These are phyloP conservation scores for Cladochytrium replicatum DNA, from an alignment of 192 early-diverging fungal species.

Conservation along the genomic window DNA sequence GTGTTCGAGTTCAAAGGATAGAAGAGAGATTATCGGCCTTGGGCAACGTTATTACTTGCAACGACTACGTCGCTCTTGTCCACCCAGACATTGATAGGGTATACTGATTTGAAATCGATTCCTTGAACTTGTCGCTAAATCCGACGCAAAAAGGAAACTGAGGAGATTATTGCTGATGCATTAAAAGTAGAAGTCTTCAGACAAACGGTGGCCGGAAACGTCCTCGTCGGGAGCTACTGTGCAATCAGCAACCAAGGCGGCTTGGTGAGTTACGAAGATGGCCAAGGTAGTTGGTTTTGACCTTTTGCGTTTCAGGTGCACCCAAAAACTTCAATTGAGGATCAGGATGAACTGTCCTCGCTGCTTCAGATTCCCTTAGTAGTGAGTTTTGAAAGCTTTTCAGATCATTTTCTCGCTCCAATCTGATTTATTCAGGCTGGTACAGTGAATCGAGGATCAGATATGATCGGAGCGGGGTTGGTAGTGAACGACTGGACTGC, in stretches of 20 bases:
- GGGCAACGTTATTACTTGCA: slow-evolving; percentile 98
- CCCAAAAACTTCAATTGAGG: slow-evolving; percentile 88
- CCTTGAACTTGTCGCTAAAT: too few relatives aligned
- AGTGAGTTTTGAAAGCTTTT: too few relatives aligned
- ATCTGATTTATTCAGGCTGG: slow-evolving; percentile 55
- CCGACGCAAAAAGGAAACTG: too few relatives aligned
- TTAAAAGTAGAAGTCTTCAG: slow-evolving; percentile 96
- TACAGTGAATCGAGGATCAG: slow-evolving; percentile 96
- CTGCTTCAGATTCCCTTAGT: slow-evolving; percentile 94
- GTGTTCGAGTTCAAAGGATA: slow-evolving; percentile 86
- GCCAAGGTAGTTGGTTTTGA: too few relatives aligned
- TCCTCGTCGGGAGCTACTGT: slow-evolving; percentile 91
- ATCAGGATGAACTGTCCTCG: slow-evolving; percentile 95
- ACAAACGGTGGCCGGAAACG: slow-evolving; percentile 96
- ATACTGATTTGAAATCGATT: too few relatives aligned
- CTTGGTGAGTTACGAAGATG: slow-evolving; percentile 55
- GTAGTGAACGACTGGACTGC: slow-evolving; percentile 99
- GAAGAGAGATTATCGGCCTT: slow-evolving; percentile 96
- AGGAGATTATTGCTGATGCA: slow-evolving; percentile 97
- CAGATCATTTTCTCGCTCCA: slow-evolving; percentile 2
- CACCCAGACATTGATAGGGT: slow-evolving; percentile 93
- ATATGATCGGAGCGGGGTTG: slow-evolving; percentile 91
- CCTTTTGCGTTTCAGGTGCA: slow-evolving; percentile 33
- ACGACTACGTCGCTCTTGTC: slow-evolving; percentile 96
- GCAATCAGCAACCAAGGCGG: slow-evolving; percentile 96